phyloP scores from a whole-genome alignment of 1,284 basidiomycete species.

The Coniophora puteana region DNA sequence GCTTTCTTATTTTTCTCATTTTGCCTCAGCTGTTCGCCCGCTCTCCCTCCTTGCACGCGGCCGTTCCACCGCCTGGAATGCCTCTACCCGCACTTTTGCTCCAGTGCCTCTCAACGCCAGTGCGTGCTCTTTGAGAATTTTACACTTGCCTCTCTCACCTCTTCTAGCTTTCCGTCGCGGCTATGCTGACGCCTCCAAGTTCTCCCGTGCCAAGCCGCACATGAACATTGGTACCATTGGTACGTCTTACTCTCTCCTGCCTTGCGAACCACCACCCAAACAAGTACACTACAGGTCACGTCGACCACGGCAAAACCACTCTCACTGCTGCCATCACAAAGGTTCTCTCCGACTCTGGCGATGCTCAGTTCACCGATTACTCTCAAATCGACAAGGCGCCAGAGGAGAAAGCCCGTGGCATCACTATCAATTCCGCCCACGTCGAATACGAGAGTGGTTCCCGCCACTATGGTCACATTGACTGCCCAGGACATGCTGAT shows the following conservation, averaged over 20 bases:
- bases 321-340: conserved; percentile 99
- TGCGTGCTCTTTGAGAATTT: conserved; percentile 22
- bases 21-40: conserved; percentile 15
- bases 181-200: conserved; percentile 78
- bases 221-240: conserved; percentile 97
- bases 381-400: conserved; percentile 99
- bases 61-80: conserved; percentile 17
- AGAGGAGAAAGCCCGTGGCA: conserved; percentile 99
- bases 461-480: conserved; percentile 98
- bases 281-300: conserved; percentile 57
- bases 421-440: conserved; percentile 94
- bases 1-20: conserved; percentile 1
- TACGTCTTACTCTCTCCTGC: conserved; percentile 28
- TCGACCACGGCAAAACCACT: conserved; percentile 96
- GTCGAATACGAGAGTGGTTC: conserved; percentile 95
- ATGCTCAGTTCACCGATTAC: conserved; percentile 97
- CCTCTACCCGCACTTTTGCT: too few species aligned
- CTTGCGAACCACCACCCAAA: conserved; percentile 12
- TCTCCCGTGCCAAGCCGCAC: conserved; percentile 86
- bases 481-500: conserved; percentile 95
- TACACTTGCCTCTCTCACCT: conserved; percentile 6
- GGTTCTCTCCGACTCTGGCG: conserved; percentile 78
- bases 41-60: conserved; percentile 36
- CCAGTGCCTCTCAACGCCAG: conserved; percentile 18
- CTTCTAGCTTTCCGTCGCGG: conserved; percentile 35